A percentile compares a stretch with the other conserved stretches of the same genome.
Evolutionary conservation across 768 basidiomycete genomes (phyloP).

Genomic region (Rhizopogon vulgaris): DNA sequence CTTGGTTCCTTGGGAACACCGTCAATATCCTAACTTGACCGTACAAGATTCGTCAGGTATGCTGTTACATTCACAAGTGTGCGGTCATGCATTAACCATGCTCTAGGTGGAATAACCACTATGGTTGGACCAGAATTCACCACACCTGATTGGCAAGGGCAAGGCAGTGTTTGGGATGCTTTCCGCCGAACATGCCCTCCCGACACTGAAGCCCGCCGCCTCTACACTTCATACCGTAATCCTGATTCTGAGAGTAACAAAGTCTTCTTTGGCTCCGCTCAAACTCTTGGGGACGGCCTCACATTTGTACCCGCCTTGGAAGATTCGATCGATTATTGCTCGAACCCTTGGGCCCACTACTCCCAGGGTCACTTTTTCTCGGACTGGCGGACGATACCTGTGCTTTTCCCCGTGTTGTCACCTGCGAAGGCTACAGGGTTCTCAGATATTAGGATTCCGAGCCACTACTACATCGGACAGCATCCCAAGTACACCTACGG

Average conservation of each 20-base stretch:
- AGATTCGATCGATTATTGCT: slow-evolving; percentile 72
- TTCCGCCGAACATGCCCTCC: slow-evolving; percentile 90
- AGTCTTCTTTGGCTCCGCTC: slow-evolving; percentile 21
- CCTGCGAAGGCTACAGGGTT: slow-evolving; percentile 85
- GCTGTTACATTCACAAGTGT: neutral
- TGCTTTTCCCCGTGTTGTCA: slow-evolving; percentile 90
- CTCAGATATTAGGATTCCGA: slow-evolving; percentile 88
- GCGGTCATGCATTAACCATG: neutral
- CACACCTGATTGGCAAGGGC: slow-evolving; percentile 76
- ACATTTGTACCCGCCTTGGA: slow-evolving; percentile 57
- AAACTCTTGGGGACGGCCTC: slow-evolving; percentile 47
- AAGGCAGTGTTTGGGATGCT: slow-evolving; percentile 89
- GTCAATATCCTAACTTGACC: slow-evolving; percentile 67
- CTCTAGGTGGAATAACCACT: slow-evolving; percentile 42
- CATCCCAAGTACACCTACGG: slow-evolving; percentile 83
- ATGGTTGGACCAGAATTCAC: slow-evolving; percentile 60
- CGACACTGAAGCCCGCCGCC: slow-evolving; percentile 67
- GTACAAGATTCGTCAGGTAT: slow-evolving; percentile 28
- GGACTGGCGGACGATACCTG: slow-evolving; percentile 87
- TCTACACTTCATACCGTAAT: slow-evolving; percentile 72
- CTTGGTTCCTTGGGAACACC: slow-evolving; percentile 88
- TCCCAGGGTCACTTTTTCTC: slow-evolving; percentile 96
- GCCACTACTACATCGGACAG: slow-evolving; percentile 91
- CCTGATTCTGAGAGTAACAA: slow-evolving; percentile 24
- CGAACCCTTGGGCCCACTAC: slow-evolving; percentile 75